Evolutionary conservation across 75 land plant genomes (phyloP).

Genomic region (Gnetum montanum): DNA sequence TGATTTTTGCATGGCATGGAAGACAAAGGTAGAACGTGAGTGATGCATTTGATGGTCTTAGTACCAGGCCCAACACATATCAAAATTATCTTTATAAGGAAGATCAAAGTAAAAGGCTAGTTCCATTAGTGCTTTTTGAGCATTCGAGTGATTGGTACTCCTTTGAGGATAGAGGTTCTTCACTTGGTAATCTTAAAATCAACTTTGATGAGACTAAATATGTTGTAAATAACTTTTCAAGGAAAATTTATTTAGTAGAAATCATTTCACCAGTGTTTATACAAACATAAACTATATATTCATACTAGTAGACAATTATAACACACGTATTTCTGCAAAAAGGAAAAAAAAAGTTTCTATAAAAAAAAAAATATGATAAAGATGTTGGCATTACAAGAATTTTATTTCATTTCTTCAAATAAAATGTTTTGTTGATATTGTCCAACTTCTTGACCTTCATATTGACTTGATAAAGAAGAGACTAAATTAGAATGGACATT

Average conservation of each 20-base stretch:
- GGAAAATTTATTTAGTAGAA: slow-evolving; percentile 22
- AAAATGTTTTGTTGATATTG: too few relatives aligned
- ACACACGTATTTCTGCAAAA: too few relatives aligned
- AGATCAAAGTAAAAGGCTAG: slow-evolving; percentile 27
- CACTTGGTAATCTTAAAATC: slow-evolving; percentile 9
- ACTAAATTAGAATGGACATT: too few relatives aligned
- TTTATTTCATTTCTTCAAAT: too few relatives aligned
- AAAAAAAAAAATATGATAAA: too few relatives aligned
- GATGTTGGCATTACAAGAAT: too few relatives aligned
- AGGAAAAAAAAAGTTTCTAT: too few relatives aligned
- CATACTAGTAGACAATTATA: too few relatives aligned
- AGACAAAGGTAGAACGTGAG: slow-evolving; percentile 20
- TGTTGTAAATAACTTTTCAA: slow-evolving; percentile 35
- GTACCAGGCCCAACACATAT: background rate
- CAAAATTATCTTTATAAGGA: slow-evolving; percentile 12
- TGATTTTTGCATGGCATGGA: slow-evolving; percentile 13
- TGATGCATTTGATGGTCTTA: slow-evolving; percentile 12
- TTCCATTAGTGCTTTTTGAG: slow-evolving; percentile 44
- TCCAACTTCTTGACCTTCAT: too few relatives aligned
- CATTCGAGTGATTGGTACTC: slow-evolving; percentile 57
- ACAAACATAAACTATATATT: too few relatives aligned
- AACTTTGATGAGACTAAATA: slow-evolving; percentile 30
- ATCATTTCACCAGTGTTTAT: slow-evolving; percentile 24
- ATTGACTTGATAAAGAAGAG: too few relatives aligned
- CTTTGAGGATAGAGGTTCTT: slow-evolving; percentile 18